Base-by-base conservation (phyloP, 345 rosid genomes). In the Dovyalis caffra region DNA sequence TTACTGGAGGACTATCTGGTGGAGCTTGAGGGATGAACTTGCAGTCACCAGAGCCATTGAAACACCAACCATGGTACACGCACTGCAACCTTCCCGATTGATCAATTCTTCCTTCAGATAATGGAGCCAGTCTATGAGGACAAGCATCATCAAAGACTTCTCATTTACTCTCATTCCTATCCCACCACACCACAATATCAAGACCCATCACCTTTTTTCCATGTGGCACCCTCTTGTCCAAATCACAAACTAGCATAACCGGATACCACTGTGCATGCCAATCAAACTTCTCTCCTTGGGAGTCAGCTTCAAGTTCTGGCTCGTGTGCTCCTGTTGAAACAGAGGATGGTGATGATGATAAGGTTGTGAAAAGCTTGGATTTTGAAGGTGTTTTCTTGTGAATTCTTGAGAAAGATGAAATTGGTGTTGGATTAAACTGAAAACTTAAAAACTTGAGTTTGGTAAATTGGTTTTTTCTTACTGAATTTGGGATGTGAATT, bases 11-110 rank as follows among this genome's bases (percentile, higher is more conserved):
- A 79, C 95, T 97, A 81, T 88, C 92, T 1, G 74, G 85, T 12
- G 92, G 78, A 88, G 93, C 97, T 90, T 94, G 85, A 70, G 74
- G 70, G 49, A 70, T 64, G 25, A 72, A 63, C 45, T 70, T 56
- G 61, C 70, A 79, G 11, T 64, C 35, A 29, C 70, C 69, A n/a
- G 77, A 68, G 69, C 94, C 96, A 69, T 77, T 72, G 71, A 94
- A 94, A 62, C 98, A 94, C 98, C 97, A 94, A 0, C 97, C 97
- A 79, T 90, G 98, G 65, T 92, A 92, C 4, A 89, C 96, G 73
- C 96, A 92, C 73, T 92, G 97, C 69, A 90, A 72, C 56, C 97
- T 87, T 35, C 97, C 92, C 88, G 82, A 84, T 5, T 84, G 88
- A 77, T 92, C 97, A 81, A 92, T 88, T 73, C 97, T 87, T 32